phyloP scores from a whole-genome alignment of 371 early-diverging fungal genomes.

The Rhizopus sp. region DNA sequence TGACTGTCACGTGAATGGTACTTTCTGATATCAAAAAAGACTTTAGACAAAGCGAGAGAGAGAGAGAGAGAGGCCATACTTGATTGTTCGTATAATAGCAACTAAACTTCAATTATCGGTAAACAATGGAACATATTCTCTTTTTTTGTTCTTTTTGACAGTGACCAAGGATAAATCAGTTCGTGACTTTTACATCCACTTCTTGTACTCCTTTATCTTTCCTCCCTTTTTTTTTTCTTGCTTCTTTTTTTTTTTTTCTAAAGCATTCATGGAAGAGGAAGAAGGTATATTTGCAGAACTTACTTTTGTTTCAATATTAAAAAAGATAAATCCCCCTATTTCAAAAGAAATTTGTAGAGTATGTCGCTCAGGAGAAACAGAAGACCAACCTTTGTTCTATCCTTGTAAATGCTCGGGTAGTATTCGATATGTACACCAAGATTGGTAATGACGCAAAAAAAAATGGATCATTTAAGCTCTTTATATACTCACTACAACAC shows the following conservation, averaged over 20 bases:
- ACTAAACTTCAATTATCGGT: no score
- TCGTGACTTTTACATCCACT: not conserved
- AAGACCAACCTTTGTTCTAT: constrained; percentile 83
- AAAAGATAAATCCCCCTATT: not conserved
- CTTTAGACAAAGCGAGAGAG: no score
- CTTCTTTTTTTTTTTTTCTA: constrained; percentile 2
- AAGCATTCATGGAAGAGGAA: constrained; percentile 13
- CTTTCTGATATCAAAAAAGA: no score
- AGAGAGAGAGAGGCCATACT: no score
- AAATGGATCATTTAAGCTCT: not conserved
- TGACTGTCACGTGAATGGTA: no score
- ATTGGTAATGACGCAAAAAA: constrained; percentile 58
- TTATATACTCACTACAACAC: not conserved
- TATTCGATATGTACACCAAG: constrained; percentile 90
- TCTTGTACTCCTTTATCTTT: not conserved
- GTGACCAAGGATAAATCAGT: not conserved
- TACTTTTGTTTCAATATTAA: not conserved
- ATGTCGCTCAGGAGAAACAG: constrained; percentile 80
- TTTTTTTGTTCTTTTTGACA: no score
- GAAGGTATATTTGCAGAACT: constrained; percentile 3
- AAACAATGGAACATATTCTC: no score
- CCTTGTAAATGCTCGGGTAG: constrained; percentile 96
- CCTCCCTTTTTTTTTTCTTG: not conserved
- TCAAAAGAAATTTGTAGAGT: constrained; percentile 82
- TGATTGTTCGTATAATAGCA: no score